These are phyloP conservation scores for Nicotiana otophora DNA, from an alignment of 257 asterid species.

Conservation along the genomic window DNA sequence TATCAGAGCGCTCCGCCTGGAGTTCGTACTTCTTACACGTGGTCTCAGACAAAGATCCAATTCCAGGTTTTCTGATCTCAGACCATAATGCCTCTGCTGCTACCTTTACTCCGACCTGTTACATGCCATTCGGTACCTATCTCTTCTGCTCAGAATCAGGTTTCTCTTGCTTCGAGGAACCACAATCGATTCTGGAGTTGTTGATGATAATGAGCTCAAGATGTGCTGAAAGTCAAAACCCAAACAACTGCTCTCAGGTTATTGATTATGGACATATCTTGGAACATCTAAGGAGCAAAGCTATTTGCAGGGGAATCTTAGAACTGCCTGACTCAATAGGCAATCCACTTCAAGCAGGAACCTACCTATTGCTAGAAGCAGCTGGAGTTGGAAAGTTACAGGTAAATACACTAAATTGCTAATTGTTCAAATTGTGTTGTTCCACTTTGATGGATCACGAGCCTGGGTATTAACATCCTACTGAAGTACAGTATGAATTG, in stretches of 20 bases:
- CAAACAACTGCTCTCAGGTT: background rate
- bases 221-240: conserved; percentile 4
- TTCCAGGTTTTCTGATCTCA: conserved; percentile 17
- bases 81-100: background rate
- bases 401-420: background rate
- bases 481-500: background rate
- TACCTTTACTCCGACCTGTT: background rate
- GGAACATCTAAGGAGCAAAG: conserved; percentile 10
- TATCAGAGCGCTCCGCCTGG: conserved; percentile 17
- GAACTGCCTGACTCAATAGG: background rate
- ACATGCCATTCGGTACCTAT: conserved; percentile 24
- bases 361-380: conserved; percentile 16
- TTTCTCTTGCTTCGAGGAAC: conserved; percentile 25
- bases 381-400: conserved; percentile 16
- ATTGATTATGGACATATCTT: conserved; percentile 16
- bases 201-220: conserved; percentile 1
- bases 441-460: background rate
- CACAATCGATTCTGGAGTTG: conserved; percentile 17
- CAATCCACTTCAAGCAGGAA: conserved; percentile 26
- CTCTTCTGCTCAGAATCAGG: conserved; percentile 24
- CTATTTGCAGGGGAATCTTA: conserved; percentile 18
- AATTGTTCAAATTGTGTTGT: background rate
- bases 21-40: conserved; percentile 23
- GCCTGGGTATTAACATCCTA: background rate
- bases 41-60: conserved; percentile 21